phyloP scores from a whole-genome alignment of 1,139 yeast genomes.

The Pichia sp. region DNA sequence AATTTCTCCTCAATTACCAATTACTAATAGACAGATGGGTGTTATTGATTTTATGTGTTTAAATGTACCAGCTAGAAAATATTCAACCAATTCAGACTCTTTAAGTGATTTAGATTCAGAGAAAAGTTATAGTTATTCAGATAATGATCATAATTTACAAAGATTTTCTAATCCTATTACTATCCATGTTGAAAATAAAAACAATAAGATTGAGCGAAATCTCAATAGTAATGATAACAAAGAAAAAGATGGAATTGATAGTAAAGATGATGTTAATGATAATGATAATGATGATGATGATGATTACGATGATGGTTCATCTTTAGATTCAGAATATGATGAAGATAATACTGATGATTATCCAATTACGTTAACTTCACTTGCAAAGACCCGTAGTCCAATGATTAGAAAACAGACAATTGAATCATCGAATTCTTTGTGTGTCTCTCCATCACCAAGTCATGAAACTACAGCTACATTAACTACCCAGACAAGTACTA shows the following conservation, averaged over 20 bases:
- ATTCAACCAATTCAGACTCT: constrained; percentile 2
- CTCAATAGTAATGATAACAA: no score
- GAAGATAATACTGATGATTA: constrained; percentile 15
- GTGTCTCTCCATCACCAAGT: constrained; percentile 14
- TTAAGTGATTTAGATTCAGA: constrained; percentile 14
- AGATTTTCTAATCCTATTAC: background rate
- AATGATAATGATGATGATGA: constrained; percentile 1
- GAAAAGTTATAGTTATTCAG: background rate
- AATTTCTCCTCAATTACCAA: constrained; percentile 21
- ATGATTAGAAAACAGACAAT: constrained; percentile 5
- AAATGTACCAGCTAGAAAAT: background rate
- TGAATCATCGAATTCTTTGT: constrained; percentile 16
- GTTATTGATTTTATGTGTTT: constrained; percentile 3
- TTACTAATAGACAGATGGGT: constrained; percentile 1
- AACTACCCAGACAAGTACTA: constrained; percentile 16
- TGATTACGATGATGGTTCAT: constrained; percentile 6
- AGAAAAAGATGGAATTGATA: background rate
- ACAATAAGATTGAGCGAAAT: background rate
- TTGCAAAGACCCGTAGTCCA: constrained; percentile 7
- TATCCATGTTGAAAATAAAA: background rate
- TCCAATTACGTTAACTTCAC: constrained; percentile 12
- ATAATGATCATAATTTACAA: background rate
- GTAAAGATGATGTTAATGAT: constrained; percentile 3
- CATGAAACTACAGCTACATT: constrained; percentile 19
- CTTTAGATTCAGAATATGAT: constrained; percentile 15